Evolutionary conservation across 1,284 basidiomycete species (phyloP).

Genomic region (Austroboletus novae-zelandiae): DNA sequence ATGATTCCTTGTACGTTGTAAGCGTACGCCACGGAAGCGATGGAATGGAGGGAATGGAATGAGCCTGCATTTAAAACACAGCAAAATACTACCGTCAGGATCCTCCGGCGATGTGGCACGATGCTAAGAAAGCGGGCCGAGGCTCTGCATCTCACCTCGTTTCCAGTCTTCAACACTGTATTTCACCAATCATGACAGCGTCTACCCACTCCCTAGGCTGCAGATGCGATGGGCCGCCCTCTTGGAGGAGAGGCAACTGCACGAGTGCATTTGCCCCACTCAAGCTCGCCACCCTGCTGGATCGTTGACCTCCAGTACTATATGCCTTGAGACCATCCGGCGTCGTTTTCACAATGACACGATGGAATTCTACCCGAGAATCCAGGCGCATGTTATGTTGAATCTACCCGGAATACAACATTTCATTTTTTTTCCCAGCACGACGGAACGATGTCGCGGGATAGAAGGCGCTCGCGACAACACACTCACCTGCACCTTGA

Average conservation of each 20-base stretch:
- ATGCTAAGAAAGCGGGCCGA: too few species aligned
- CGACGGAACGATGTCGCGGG: background rate
- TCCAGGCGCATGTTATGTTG: slow-evolving; percentile 66
- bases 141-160: too few species aligned
- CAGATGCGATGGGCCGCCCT: slow-evolving; percentile 40
- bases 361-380: slow-evolving; percentile 78
- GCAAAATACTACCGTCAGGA: too few species aligned
- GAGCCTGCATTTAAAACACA: too few species aligned
- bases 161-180: too few species aligned
- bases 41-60: too few species aligned
- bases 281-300: slow-evolving; percentile 74
- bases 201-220: slow-evolving; percentile 53
- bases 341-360: slow-evolving; percentile 58
- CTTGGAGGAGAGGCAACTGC: slow-evolving; percentile 54
- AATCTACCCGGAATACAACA: slow-evolving; percentile 39
- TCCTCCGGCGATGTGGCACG: too few species aligned
- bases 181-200: slow-evolving; percentile 67
- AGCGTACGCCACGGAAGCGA: too few species aligned
- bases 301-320: slow-evolving; percentile 84
- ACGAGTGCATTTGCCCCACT: slow-evolving; percentile 77
- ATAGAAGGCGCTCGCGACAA: background rate
- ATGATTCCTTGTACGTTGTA: too few species aligned
- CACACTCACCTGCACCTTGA: slow-evolving; percentile 58
- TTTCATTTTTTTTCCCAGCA: background rate
- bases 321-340: slow-evolving; percentile 56